These are phyloP conservation scores for Zygoascus sp. DNA, from an alignment of 1,139 yeast genomes.

Conservation along the genomic window DNA sequence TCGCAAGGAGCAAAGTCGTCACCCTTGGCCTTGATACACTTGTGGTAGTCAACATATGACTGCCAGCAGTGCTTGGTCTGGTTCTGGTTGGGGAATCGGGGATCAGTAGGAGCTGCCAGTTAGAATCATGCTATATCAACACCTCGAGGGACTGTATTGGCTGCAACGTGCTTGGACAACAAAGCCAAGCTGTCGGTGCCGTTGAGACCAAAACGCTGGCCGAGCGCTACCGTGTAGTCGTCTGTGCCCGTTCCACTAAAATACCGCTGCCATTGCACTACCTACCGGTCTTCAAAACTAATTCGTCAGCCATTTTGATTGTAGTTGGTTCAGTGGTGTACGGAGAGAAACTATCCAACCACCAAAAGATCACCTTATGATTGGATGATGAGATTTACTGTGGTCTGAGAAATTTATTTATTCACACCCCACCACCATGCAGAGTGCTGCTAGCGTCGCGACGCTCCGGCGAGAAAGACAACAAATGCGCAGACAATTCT, in stretches of 20 bases:
- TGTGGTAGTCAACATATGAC: constrained; percentile 95
- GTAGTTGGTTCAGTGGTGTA: constrained; percentile 6
- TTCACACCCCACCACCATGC: neutral
- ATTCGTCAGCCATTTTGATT: constrained; percentile 23
- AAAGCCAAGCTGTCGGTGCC: too few relatives aligned
- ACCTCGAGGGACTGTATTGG: too few relatives aligned
- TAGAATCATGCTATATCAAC: constrained; percentile 12
- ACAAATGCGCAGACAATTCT: neutral
- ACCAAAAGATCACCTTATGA: constrained; percentile 13
- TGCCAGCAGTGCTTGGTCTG: constrained; percentile 99
- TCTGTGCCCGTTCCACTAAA: too few relatives aligned
- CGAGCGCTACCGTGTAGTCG: too few relatives aligned
- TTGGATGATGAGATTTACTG: constrained; percentile 14
- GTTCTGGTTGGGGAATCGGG: constrained; percentile 73
- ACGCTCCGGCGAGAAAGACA: neutral
- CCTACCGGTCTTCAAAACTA: constrained; percentile 27
- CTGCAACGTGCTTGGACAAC: too few relatives aligned
- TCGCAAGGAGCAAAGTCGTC: constrained; percentile 98
- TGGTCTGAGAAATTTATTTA: constrained; percentile 4
- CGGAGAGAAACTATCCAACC: constrained; percentile 4
- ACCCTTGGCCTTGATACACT: constrained; percentile 94
- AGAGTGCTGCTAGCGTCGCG: constrained; percentile 3
- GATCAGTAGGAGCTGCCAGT: constrained; percentile 12
- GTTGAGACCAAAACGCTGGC: too few relatives aligned
- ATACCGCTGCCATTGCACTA: neutral